phyloP scores from a whole-genome alignment of 2,329 filamentous ascomycete species.

The Penicillium italicum region DNA sequence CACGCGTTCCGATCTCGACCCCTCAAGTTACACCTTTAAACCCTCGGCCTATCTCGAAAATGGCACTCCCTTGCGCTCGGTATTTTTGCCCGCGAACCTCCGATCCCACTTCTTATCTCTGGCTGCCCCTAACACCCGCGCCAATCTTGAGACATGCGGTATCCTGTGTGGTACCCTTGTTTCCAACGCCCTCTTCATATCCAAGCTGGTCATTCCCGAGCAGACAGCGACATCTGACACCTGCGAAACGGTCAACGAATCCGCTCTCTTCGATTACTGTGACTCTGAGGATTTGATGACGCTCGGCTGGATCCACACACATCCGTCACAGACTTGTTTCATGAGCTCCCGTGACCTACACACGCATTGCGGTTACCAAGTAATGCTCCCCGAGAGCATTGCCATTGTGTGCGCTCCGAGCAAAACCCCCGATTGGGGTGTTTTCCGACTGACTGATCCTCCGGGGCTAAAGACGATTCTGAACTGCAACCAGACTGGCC shows the following conservation, averaged over 20 bases:
- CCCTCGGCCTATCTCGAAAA: conserved; percentile 87
- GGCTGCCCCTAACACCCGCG: conserved; percentile 70
- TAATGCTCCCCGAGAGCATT: conserved; percentile 94
- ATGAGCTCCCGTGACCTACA: conserved; percentile 94
- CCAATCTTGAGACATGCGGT: conserved; percentile 89
- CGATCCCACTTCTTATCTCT: conserved; percentile 70
- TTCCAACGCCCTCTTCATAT: conserved; percentile 90
- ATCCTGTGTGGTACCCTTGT: conserved; percentile 88
- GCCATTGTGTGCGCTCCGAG: conserved; percentile 93
- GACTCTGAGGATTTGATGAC: conserved; percentile 78
- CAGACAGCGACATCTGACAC: conserved; percentile 89
- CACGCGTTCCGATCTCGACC: conserved; percentile 31
- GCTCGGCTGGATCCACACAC: conserved; percentile 96
- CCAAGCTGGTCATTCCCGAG: conserved; percentile 81
- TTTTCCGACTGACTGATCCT: conserved; percentile 90
- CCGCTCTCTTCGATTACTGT: conserved; percentile 82
- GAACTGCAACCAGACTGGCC: conserved; percentile 68
- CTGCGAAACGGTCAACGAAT: conserved; percentile 88
- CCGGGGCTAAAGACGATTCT: conserved; percentile 84
- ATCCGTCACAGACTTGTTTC: conserved; percentile 94
- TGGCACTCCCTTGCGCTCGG: conserved; percentile 76
- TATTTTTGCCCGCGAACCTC: conserved; percentile 78
- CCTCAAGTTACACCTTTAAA: conserved; percentile 68
- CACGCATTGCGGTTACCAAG: conserved; percentile 89
- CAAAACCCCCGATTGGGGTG: conserved; percentile 71